phyloP scores from a whole-genome alignment of 805 yeast species.

The Maudiozyma barnettii region DNA sequence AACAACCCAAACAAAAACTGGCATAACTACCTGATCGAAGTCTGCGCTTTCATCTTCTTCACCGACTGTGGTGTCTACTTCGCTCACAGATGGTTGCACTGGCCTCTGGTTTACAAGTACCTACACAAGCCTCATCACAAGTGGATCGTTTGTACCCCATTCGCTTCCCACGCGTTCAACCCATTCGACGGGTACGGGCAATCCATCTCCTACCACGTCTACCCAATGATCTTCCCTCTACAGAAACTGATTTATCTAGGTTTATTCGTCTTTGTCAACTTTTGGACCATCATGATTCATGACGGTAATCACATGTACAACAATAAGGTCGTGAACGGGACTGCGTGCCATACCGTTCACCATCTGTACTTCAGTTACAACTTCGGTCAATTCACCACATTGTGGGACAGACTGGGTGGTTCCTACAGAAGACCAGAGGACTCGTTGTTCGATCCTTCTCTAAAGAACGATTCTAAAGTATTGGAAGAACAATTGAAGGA shows the following conservation, averaged over 20 bases:
- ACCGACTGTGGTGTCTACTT: slow-evolving; percentile 90
- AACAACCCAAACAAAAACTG: slow-evolving; percentile 53
- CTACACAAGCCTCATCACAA: slow-evolving; percentile 98
- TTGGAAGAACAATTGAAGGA: slow-evolving; percentile 63
- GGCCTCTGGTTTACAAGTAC: slow-evolving; percentile 77
- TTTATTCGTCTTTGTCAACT: slow-evolving; percentile 83
- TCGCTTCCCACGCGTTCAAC: slow-evolving; percentile 97
- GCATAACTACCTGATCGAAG: slow-evolving; percentile 53
- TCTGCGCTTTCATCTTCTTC: slow-evolving; percentile 76
- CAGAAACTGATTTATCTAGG: slow-evolving; percentile 76
- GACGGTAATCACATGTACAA: slow-evolving; percentile 93
- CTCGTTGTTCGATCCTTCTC: slow-evolving; percentile 61
- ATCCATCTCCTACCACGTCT: slow-evolving; percentile 86
- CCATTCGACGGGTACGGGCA: slow-evolving; percentile 95
- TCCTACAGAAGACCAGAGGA: slow-evolving; percentile 89
- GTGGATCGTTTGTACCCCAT: slow-evolving; percentile 98
- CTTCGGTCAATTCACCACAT: slow-evolving; percentile 95
- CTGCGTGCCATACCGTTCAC: slow-evolving; percentile 97
- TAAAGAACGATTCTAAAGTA: slow-evolving; percentile 46
- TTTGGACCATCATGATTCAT: slow-evolving; percentile 98
- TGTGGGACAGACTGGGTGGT: slow-evolving; percentile 96
- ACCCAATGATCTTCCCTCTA: slow-evolving; percentile 85
- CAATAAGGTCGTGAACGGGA: slow-evolving; percentile 91
- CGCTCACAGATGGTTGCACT: slow-evolving; percentile 88
- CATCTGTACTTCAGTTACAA: slow-evolving; percentile 95